Evolutionary conservation across 306 rosid genomes (phyloP), one percentile per base, ranked within the genome.

Genomic region (Gastrolobium bilobum): DNA sequence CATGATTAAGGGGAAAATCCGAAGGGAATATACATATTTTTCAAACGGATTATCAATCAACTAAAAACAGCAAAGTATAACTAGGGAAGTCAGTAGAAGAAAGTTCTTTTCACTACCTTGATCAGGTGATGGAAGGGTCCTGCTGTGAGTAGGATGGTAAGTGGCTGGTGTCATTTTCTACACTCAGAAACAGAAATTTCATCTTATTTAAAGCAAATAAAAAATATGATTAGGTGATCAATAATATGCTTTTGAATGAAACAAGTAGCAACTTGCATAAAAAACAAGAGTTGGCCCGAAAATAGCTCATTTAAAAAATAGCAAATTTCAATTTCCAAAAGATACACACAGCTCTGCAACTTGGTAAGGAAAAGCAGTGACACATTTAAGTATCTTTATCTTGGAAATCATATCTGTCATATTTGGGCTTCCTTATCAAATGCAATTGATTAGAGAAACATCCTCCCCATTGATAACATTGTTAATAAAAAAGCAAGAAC

Each of bases 101-200:
- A 74, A 62, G 6, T 69, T 46, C 6, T 56, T 35, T 59, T 44
- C 34, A 46, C 58, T 88, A 92, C 97, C 97, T 89, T 94, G 99
- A 89, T 94, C 95, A 40, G 97, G 90, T 35, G 97, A 95, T 4
- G 97, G 97, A 88, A 87, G 84, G 11, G 95, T 86, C 82, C 87
- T 79, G 87, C 37, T 81, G 84, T 94, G 97, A 51, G 97, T 94
- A 43, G 97, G 91, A 78, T 89, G 91, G 87, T 94, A 92, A 84
- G 97, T 91, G 52, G 88, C 77, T 4, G 95, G 97, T 1, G 86
- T 70, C 90, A 83, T 84, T 81, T 90, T 91, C 97, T 94, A 78
- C 86, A 81, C 38, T 74, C 56, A 57, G n/a, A n/a, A 76, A 67
- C 14, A 82, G 51, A 64, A 50, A 60, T 51, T 52, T 42, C 8